Evolutionary conservation across 148 eudicot genomes (phyloP), one percentile per base, ranked within the genome.

Genomic region (Nyssa sinensis): DNA sequence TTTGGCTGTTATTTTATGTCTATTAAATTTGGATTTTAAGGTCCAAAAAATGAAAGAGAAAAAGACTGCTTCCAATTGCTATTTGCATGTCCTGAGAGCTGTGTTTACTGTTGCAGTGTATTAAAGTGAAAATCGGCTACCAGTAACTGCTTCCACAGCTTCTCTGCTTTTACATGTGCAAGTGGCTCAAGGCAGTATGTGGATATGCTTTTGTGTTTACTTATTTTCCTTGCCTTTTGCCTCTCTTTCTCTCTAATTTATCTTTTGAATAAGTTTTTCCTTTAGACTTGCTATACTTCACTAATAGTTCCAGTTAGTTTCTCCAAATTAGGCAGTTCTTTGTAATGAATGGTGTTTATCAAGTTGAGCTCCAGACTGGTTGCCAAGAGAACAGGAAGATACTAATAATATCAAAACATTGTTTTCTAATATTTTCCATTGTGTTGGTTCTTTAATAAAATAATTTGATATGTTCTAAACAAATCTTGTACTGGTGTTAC

Each of bases 81-180:
- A 33, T n/a, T 1, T 21, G 14, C 21, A 25, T 32, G 24, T 6
- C 27, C 8, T 69, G 10, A 19, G 10, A n/a, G 23, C 33, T 41
- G 13, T 69, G 49, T n/a, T n/a, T 51, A 31, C 28, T 55, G 11
- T 47, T 79, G 75, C 82, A 79, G 82, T 75, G 78, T 70, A 23
- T 67, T 79, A 55, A 79, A 79, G 78, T 79, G 66, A 74, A 32
- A 35, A 39, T 16, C 4, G 67, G 29, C 17, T 67, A 66, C 30
- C 8, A 13, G 31, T 13, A 16, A 25, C 49, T 34, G 64, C n/a
- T 27, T 57, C 41, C 37, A 29, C 21, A 3, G 62, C 65, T 21
- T 55, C 25, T 55, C 25, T 55, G 21, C 4, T 21, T 21, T n/a
- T n/a, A 5, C 25, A 21, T 55, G 59, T 21, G 59, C 51, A 44